phyloP scores from a whole-genome alignment of 1,284 basidiomycete genomes.

The Apiotrichum veenhuisii region DNA sequence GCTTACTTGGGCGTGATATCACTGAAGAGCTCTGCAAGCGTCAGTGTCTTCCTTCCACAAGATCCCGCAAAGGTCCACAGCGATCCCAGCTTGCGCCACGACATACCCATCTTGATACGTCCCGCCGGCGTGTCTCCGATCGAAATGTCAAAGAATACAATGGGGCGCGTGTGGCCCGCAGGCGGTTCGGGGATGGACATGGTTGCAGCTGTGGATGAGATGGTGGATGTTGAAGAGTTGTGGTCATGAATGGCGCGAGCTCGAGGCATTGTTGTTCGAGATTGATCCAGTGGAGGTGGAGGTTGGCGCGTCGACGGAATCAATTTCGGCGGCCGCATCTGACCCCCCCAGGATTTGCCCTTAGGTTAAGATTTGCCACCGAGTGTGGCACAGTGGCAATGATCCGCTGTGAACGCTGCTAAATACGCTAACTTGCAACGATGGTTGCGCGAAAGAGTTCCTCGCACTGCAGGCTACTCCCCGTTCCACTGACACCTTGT shows the following conservation, averaged over 20 bases:
- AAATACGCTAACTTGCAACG: too few relatives aligned
- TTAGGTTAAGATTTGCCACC: too few relatives aligned
- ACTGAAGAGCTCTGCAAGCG: constrained; percentile 38
- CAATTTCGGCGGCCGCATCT: too few relatives aligned
- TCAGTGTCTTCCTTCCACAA: not conserved
- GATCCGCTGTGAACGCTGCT: too few relatives aligned
- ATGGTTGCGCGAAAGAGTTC: too few relatives aligned
- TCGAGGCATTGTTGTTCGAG: not conserved
- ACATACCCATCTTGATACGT: constrained; percentile 77
- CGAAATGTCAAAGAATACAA: constrained; percentile 94
- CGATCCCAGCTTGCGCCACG: not conserved
- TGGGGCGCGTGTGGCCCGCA: constrained; percentile 58
- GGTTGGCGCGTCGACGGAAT: too few relatives aligned
- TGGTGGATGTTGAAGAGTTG: not conserved
- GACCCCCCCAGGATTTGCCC: too few relatives aligned
- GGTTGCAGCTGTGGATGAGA: not conserved
- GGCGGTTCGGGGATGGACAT: constrained; percentile 44
- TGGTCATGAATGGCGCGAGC: too few relatives aligned
- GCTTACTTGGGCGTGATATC: constrained; percentile 46
- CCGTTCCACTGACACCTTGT: too few relatives aligned
- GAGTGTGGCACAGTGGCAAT: too few relatives aligned
- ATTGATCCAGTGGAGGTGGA: not conserved
- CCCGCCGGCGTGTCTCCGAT: constrained; percentile 94
- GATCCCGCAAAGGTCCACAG: too few relatives aligned
- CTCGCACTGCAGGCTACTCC: too few relatives aligned